phyloP scores from a whole-genome alignment of 176 grass and related monocot species.

The Lolium multiflorum region DNA sequence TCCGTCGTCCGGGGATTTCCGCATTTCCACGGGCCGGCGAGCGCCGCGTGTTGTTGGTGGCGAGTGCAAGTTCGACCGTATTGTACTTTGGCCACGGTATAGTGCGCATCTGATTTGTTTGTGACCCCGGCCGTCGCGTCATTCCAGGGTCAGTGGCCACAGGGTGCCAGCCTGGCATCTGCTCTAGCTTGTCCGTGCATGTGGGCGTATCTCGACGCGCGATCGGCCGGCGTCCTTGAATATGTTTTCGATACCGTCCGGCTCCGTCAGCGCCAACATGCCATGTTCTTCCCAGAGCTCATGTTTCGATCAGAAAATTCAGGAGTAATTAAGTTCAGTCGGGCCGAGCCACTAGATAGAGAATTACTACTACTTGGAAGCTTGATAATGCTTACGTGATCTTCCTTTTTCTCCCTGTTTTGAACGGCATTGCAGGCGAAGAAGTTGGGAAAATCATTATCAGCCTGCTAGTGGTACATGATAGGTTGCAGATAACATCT shows the following conservation, averaged over 20 bases:
- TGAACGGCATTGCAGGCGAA: neutral
- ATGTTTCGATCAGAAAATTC: neutral
- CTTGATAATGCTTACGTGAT: too few relatives aligned
- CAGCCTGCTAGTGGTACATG: too few relatives aligned
- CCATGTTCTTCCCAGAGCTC: neutral
- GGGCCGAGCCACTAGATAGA: too few relatives aligned
- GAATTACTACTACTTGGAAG: too few relatives aligned
- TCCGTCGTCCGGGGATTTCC: neutral
- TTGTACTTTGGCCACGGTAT: too few relatives aligned
- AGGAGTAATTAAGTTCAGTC: neutral
- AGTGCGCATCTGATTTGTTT: too few relatives aligned
- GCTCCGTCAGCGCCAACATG: neutral
- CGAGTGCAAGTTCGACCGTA: neutral
- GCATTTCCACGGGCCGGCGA: neutral
- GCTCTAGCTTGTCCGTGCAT: slow-evolving; percentile 12
- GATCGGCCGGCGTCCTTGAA: slow-evolving; percentile 28
- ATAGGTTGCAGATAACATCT: neutral
- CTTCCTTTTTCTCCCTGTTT: too few relatives aligned
- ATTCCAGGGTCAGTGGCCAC: too few relatives aligned
- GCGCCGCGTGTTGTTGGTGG: neutral
- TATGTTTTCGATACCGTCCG: neutral
- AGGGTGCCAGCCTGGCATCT: neutral
- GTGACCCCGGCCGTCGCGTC: too few relatives aligned
- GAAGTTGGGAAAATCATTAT: too few relatives aligned
- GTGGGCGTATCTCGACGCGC: slow-evolving; percentile 25